A percentile compares a stretch with the other conserved stretches of the same genome.
Conservation (phyloP, 2,329 filamentous ascomycete genomes). For the Aspergillus brasiliensis region DNA sequence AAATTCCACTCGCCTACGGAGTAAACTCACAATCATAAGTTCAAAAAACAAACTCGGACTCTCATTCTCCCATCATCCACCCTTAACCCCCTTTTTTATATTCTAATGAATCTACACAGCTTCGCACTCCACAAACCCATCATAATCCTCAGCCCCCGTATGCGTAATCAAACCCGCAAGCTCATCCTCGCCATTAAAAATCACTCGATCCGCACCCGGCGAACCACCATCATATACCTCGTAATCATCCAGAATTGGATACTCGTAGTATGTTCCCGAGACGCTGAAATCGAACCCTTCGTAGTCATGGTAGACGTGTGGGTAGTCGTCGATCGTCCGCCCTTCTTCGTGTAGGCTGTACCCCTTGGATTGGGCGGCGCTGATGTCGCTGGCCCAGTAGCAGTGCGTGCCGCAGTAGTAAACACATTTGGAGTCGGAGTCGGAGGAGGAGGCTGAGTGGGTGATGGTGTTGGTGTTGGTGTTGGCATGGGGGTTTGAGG, state of each 20-base stretch:
- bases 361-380: constrained; percentile 54
- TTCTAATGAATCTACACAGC: no score
- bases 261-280: constrained; percentile 63
- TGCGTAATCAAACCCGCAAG: constrained; percentile 70
- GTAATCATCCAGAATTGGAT: constrained; percentile 57
- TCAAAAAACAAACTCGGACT: no score
- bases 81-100: no score
- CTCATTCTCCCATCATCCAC: no score
- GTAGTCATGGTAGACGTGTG: constrained; percentile 63
- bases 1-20: no score
- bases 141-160: constrained; percentile 65
- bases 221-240: constrained; percentile 60
- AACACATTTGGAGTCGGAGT: constrained; percentile 46
- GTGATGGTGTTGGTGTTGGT: no score
- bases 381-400: constrained; percentile 56
- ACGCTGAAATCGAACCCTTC: constrained; percentile 64
- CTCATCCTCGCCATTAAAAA: constrained; percentile 60
- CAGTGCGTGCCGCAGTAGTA: constrained; percentile 57
- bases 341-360: constrained; percentile 52
- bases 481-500: constrained; percentile 3
- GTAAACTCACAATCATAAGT: no score
- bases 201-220: constrained; percentile 67
- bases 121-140: constrained; percentile 60
- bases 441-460: constrained; percentile 21
- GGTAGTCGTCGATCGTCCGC: constrained; percentile 50